phyloP scores from a whole-genome alignment of 768 basidiomycete species.

The Amanita jacksonii region DNA sequence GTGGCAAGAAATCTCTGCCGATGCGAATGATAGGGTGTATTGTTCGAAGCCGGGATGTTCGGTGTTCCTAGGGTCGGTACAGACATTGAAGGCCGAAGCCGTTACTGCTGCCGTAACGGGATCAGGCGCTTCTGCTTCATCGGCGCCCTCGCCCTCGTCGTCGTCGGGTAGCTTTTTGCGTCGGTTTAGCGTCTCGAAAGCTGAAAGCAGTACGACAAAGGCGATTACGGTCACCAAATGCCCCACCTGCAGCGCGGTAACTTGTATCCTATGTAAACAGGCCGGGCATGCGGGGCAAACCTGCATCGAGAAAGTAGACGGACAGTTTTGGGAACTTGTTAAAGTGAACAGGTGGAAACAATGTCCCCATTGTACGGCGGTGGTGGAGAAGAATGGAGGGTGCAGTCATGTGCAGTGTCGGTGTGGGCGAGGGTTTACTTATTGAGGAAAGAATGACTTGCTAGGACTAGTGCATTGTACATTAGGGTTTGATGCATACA shows the following conservation, averaged over 20 bases:
- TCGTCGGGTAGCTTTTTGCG: not conserved
- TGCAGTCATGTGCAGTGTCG: slow-evolving; percentile 7
- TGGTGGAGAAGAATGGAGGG: slow-evolving; percentile 9
- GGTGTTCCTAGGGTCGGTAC: slow-evolving; percentile 10
- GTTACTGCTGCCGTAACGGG: no score
- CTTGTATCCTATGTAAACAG: slow-evolving; percentile 1
- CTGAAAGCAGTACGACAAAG: not conserved
- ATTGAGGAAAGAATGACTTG: not conserved
- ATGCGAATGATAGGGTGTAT: slow-evolving; percentile 4
- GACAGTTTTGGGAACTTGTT: not conserved
- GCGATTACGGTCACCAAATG: slow-evolving; percentile 16
- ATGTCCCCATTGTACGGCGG: slow-evolving; percentile 5
- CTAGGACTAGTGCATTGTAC: no score
- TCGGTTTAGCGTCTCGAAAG: slow-evolving; percentile 3
- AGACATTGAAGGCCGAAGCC: slow-evolving; percentile 1
- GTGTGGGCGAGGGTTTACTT: slow-evolving; percentile 3
- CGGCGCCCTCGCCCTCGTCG: not conserved
- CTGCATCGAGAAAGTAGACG: not conserved
- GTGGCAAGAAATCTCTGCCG: slow-evolving; percentile 1
- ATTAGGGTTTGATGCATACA: no score
- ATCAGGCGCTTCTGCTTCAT: not conserved
- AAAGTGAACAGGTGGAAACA: not conserved
- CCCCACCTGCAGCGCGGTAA: slow-evolving; percentile 15
- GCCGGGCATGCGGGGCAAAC: slow-evolving; percentile 1
- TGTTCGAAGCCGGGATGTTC: slow-evolving; percentile 24